Evolutionary conservation across 2,329 filamentous ascomycete genomes (phyloP), one percentile per base, ranked within the genome.

Genomic region (Pleomassaria siparia): DNA sequence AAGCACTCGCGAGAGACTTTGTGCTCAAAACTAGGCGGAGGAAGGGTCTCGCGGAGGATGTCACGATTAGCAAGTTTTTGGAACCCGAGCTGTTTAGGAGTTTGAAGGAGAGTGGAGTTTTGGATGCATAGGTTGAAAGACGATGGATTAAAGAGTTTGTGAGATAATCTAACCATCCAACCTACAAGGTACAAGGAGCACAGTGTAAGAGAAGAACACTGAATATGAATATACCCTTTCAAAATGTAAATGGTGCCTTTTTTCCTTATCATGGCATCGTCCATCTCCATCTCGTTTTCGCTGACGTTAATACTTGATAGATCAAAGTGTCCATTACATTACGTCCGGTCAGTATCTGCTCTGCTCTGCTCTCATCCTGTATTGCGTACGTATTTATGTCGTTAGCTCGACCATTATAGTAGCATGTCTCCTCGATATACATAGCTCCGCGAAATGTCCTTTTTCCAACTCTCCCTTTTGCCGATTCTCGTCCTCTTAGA

Each of bases 21-120:
- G 91, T 97, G 44, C 81, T 97, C 53, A 99, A 99, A 82, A 99
- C 94, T 9, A 82, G 94, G 59, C 79, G 91, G 64, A 83, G 94
- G 58, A 99, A 99, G 80, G 94, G 94, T 1, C 72, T 99, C 53
- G 92, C 89, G 53, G 94, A 97, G 76, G 94, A 97, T 70, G 90
- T 97, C 32, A 92, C 88, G 24, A 91, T 97, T 46, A 91, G 90
- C 70, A 96, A 95, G 67, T 99, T 97, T 74, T 76, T 99, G 55
- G 94, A 99, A 76, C 89, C 91, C 1, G 94, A 97, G 70, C 84
- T 97, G 52, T 95, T 95, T 75, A 85, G 87, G 70, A 89, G 84
- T 58, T 74, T 97, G 64, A 88, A 90, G 74, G 91, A 95, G 72
- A 94, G 88, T 60, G 92, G 92, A 2, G 85, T 95, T 58, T 74